A percentile compares a stretch with the other conserved stretches of the same genome.
Evolutionary conservation across 495 filamentous ascomycete species (phyloP).

Genomic region (Penicillium pulvis): DNA sequence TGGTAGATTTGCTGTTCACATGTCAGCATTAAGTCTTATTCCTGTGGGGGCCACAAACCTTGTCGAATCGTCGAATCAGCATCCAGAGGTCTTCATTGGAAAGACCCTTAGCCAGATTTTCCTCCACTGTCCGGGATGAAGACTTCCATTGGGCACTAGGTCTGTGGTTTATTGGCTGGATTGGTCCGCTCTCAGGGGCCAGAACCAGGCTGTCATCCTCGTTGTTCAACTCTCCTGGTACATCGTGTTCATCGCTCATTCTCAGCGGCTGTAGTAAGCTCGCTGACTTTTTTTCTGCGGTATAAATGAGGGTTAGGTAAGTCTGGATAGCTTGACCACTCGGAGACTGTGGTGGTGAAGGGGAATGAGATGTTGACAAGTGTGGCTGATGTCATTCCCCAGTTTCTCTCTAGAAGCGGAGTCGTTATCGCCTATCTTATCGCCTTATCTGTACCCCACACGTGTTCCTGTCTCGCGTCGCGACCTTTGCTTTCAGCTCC

Average conservation of each 20-base stretch:
- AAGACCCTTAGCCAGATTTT: constrained; percentile 49
- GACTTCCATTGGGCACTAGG: constrained; percentile 27
- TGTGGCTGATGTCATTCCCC: constrained; percentile 7
- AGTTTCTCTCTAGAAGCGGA: background rate
- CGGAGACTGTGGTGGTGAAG: background rate
- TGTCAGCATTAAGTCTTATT: constrained; percentile 14
- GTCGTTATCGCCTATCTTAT: constrained; percentile 6
- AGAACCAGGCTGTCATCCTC: constrained; percentile 19
- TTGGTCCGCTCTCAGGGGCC: constrained; percentile 9
- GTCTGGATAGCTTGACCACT: background rate
- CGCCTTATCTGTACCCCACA: background rate
- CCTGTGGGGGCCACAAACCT: constrained; percentile 35
- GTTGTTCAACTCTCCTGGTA: constrained; percentile 20
- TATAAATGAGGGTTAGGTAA: background rate
- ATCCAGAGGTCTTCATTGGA: constrained; percentile 84
- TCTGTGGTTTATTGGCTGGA: constrained; percentile 10
- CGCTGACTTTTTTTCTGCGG: background rate
- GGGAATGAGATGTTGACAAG: background rate
- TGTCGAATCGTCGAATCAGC: constrained; percentile 76
- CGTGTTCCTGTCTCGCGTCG: background rate
- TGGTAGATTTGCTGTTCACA: constrained; percentile 79
- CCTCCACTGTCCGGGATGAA: constrained; percentile 22
- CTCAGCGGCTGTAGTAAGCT: constrained; percentile 2
- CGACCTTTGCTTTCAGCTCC: constrained; percentile 7
- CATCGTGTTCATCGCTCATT: constrained; percentile 26